phyloP scores from a whole-genome alignment of 2,329 filamentous ascomycete species.

The Cercospora zeina region DNA sequence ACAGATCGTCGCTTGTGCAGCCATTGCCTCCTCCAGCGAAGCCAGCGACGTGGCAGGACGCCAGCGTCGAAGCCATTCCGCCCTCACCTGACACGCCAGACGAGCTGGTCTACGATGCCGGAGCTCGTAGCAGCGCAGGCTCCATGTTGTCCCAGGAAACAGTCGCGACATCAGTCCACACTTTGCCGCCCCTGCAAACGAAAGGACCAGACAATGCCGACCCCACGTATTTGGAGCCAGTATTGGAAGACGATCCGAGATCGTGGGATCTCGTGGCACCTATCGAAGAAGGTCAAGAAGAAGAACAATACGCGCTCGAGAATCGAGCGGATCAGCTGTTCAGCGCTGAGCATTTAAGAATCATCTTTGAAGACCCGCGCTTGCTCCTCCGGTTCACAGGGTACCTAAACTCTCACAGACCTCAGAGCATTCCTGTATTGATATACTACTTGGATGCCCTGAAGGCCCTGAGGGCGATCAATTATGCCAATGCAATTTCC shows the following conservation, averaged over 20 bases:
- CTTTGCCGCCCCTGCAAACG: constrained; percentile 48
- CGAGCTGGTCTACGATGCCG: constrained; percentile 28
- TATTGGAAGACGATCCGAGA: constrained; percentile 55
- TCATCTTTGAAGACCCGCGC: constrained; percentile 65
- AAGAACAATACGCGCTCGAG: constrained; percentile 59
- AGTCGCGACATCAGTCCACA: constrained; percentile 40
- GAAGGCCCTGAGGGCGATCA: constrained; percentile 70
- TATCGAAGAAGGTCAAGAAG: constrained; percentile 33
- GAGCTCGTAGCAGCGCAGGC: constrained; percentile 40
- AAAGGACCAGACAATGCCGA: constrained; percentile 46
- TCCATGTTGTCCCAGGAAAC: constrained; percentile 43
- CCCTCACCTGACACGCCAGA: constrained; percentile 25
- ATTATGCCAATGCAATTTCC: constrained; percentile 69
- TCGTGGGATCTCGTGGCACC: constrained; percentile 57
- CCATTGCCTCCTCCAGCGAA: constrained; percentile 12
- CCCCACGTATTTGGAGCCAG: constrained; percentile 48
- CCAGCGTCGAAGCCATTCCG: constrained; percentile 13
- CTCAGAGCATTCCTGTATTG: constrained; percentile 64
- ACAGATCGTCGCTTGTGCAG: constrained; percentile 15
- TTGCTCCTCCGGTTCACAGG: constrained; percentile 66
- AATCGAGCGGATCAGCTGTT: constrained; percentile 65
- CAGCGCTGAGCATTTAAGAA: constrained; percentile 63
- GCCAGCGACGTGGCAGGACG: constrained; percentile 2
- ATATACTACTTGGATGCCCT: constrained; percentile 71
- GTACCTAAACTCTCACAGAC: constrained; percentile 62